These are phyloP conservation scores for Colletotrichum sp. DNA, from an alignment of 2,329 filamentous ascomycete genomes.

Conservation along the genomic window DNA sequence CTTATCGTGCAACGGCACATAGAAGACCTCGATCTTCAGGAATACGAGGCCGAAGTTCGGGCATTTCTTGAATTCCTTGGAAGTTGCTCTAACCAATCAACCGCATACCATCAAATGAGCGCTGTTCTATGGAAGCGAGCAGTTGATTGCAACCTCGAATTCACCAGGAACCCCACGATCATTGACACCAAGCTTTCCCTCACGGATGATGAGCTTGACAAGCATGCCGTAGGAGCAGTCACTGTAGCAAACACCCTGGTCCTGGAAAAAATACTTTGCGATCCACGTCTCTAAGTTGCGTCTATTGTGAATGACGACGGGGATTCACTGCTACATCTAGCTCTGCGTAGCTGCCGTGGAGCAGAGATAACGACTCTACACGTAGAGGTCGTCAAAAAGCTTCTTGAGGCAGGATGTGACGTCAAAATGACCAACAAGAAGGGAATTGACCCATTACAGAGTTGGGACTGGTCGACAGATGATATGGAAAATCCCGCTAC, in stretches of 20 bases:
- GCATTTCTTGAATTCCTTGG: neutral
- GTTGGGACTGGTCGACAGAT: neutral
- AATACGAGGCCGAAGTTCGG: neutral
- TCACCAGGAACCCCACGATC: neutral
- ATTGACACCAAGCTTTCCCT: neutral
- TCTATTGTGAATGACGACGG: neutral
- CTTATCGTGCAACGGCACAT: neutral
- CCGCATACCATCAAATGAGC: neutral
- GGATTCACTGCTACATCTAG: neutral
- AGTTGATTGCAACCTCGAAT: rapidly evolving
- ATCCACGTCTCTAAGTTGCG: neutral
- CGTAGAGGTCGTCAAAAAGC: neutral
- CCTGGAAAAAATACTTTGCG: neutral
- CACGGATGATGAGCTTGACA: neutral
- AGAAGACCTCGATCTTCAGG: neutral
- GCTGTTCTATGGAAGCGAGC: neutral
- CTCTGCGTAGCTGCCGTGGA: rapidly evolving
- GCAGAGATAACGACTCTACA: neutral
- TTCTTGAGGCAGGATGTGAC: neutral
- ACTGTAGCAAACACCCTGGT: rapidly evolving
- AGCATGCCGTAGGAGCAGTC: neutral
- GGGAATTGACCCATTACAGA: neutral
- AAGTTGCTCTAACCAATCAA: rapidly evolving
- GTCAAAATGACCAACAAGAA: neutral
- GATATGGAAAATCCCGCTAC: neutral